These are phyloP conservation scores for Lathyrus aphaca DNA, from an alignment of 306 rosid species.

Conservation along the genomic window DNA sequence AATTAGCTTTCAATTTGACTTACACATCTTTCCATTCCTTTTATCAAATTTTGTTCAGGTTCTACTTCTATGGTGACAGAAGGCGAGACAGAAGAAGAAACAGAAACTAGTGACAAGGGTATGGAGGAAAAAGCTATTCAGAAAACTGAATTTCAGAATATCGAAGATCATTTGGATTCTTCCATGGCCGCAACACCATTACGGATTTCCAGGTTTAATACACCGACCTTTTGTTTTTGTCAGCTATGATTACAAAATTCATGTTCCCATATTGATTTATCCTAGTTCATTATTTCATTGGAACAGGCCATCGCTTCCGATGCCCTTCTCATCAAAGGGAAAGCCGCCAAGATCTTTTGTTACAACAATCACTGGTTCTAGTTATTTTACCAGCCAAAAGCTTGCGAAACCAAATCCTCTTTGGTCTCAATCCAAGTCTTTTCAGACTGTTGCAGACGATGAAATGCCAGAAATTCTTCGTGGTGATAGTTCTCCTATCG, in stretches of 20 bases:
- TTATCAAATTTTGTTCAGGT: conserved; percentile 50
- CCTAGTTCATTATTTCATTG: conserved; percentile 21
- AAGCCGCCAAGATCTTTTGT: conserved; percentile 69
- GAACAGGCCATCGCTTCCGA: conserved; percentile 56
- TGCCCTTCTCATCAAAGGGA: conserved; percentile 70
- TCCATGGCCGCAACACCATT: conserved; percentile 63
- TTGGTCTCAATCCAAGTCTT: conserved; percentile 51
- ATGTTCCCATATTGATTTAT: background rate
- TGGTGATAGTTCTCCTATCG: conserved; percentile 56
- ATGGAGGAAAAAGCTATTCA: conserved; percentile 51
- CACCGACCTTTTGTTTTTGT: conserved; percentile 31
- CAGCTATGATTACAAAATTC: conserved; percentile 7
- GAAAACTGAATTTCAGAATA: conserved; percentile 53
- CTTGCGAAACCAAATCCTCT: conserved; percentile 58
- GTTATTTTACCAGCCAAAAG: conserved; percentile 56
- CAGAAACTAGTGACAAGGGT: conserved; percentile 55
- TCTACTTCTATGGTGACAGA: conserved; percentile 52
- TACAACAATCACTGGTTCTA: conserved; percentile 58
- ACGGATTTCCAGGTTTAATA: conserved; percentile 63
- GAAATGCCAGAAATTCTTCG: conserved; percentile 66
- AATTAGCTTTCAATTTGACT: conserved; percentile 9
- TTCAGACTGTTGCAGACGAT: conserved; percentile 50
- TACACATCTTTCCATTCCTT: background rate
- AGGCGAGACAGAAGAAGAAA: conserved; percentile 65
- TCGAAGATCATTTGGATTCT: conserved; percentile 61